Evolutionary conservation across 2,329 filamentous ascomycete genomes (phyloP), one percentile per base, ranked within the genome.

Genomic region (Penicillium glabrum): DNA sequence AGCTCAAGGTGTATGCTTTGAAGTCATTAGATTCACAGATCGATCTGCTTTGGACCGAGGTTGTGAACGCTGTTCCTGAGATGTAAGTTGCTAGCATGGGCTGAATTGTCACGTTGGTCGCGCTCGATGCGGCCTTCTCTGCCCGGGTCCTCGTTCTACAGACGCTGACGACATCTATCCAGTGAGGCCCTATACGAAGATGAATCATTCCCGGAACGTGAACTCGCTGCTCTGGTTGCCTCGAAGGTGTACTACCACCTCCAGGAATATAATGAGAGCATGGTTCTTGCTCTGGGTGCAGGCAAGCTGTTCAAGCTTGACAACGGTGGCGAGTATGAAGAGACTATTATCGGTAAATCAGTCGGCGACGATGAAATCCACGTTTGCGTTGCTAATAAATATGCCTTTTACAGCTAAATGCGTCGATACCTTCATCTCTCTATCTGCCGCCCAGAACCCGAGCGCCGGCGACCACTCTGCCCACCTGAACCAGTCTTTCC

Each of bases 211-310:
- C 90, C 93, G 48, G 90, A 99, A 76, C 91, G 93, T 70, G 90
- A 95, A 75, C 88, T 99, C 55, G 95, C 95, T 54, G 95, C 95
- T 53, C 84, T 99, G 49, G 92, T 99, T 53, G 89, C 96, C 44
- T 90, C 95, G 67, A 99, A 99, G 83, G 92, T 98, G 66, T 99
- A 98, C 81, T 99, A 98, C 74, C 95, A 99, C 74, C 87, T 99
- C 52, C 92, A 97, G 78, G 95, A 95, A 75, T 99, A 99, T 81
- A 95, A 97, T 74, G 95, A 99, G 80, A 97, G 93, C 77, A 98
- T 99, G 93, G 90, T 91, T 51, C 98, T 99, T 77, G 95, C 95
- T 62, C 86, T 99, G 46, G 93, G 92, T 57, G 93, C 95, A 24
- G 95, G 95, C 59, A 91, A 97, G 73, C 87, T 96, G 49, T 97